phyloP scores from a whole-genome alignment of 129 eudicot species.

The Flaveria trinervia region DNA sequence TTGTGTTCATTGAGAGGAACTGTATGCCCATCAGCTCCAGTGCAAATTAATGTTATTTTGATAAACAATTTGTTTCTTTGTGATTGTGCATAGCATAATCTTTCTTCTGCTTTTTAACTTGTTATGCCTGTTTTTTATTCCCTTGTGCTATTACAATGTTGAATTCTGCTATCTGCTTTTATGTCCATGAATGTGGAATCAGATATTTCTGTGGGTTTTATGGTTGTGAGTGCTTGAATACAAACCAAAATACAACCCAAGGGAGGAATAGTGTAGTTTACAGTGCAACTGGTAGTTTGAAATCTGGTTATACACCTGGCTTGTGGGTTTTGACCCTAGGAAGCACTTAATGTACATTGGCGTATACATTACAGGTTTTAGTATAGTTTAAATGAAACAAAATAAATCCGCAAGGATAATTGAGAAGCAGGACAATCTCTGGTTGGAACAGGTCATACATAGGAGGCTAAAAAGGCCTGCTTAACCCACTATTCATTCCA shows the following conservation, averaged over 20 bases:
- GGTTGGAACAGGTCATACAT: neutral
- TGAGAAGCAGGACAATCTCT: neutral
- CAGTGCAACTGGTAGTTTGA: neutral
- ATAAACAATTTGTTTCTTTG: too few species aligned
- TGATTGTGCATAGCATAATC: neutral
- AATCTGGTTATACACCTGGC: conserved; percentile 9
- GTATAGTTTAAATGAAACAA: neutral
- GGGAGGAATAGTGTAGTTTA: neutral
- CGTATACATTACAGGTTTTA: neutral
- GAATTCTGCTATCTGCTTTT: neutral
- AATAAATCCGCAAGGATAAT: neutral
- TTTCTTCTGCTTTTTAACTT: neutral
- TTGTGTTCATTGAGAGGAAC: too few species aligned
- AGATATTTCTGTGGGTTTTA: neutral
- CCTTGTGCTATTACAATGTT: neutral
- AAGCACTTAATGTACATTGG: neutral
- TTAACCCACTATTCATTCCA: neutral
- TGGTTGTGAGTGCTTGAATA: neutral
- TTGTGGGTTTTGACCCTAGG: conserved; percentile 1
- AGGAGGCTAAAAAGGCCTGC: neutral
- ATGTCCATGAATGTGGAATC: neutral
- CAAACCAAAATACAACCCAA: neutral
- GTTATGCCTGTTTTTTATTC: neutral
- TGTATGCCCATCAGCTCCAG: too few species aligned
- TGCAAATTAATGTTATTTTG: too few species aligned